Percentiles rank a stretch among this genome's conserved stretches.
phyloP scores from a whole-genome alignment of 192 early-diverging fungal species.

The Coemansia sp. region DNA sequence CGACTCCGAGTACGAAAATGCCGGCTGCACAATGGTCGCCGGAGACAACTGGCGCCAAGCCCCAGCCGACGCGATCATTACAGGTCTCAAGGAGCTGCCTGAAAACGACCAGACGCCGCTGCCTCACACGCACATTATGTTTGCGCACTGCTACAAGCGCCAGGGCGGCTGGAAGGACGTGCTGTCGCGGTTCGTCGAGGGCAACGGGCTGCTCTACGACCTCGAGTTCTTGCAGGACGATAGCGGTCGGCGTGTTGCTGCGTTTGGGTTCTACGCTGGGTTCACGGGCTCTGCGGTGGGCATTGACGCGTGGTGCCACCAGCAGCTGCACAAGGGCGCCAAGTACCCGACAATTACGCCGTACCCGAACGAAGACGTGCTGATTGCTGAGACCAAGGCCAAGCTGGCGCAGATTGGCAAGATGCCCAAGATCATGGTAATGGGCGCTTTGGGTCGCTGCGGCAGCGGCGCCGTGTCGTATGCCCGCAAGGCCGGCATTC shows the following conservation, averaged over 20 bases:
- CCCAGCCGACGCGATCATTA: constrained; percentile 87
- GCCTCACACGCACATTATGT: constrained; percentile 93
- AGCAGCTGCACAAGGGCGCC: constrained; percentile 56
- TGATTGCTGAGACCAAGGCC: constrained; percentile 71
- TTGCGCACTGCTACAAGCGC: constrained; percentile 97
- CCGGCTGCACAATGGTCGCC: constrained; percentile 77
- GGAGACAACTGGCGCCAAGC: constrained; percentile 82
- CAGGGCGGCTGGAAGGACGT: constrained; percentile 94
- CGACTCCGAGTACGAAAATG: constrained; percentile 82
- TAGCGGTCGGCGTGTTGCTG: constrained; percentile 86
- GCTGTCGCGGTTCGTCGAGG: constrained; percentile 77
- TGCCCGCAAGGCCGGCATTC: constrained; percentile 78
- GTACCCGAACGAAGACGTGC: constrained; percentile 77
- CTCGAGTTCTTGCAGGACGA: constrained; percentile 91
- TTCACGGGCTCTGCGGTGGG: constrained; percentile 93
- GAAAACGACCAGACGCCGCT: constrained; percentile 89
- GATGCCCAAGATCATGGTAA: constrained; percentile 88
- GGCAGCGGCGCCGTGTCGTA: constrained; percentile 87
- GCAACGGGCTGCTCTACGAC: constrained; percentile 86
- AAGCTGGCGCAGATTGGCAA: constrained; percentile 61
- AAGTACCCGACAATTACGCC: constrained; percentile 76
- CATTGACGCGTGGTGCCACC: constrained; percentile 89
- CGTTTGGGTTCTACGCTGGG: constrained; percentile 96
- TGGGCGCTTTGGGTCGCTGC: constrained; percentile 96
- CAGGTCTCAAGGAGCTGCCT: constrained; percentile 96